Evolutionary conservation across 768 basidiomycete genomes (phyloP).

Genomic region (Boletus eberwhitei): DNA sequence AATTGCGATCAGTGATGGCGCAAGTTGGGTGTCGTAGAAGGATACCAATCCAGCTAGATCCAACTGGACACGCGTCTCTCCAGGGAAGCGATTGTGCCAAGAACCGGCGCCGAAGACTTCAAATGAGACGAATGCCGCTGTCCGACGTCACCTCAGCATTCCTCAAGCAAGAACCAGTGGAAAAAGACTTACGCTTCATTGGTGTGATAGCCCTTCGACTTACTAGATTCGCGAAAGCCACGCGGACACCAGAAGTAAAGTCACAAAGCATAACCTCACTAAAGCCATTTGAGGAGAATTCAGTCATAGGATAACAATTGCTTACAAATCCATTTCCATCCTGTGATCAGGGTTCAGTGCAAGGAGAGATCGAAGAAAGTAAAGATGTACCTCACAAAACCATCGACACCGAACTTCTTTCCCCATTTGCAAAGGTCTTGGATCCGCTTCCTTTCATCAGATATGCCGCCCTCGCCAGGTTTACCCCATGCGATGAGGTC

Average conservation of each 20-base stretch:
- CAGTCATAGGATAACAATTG: not conserved
- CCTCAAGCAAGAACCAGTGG: too few relatives aligned
- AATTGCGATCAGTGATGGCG: slow-evolving; percentile 27
- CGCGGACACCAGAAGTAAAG: slow-evolving; percentile 28
- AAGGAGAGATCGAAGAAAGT: not conserved
- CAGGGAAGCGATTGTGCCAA: slow-evolving; percentile 37
- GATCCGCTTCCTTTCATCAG: slow-evolving; percentile 36
- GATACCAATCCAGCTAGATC: slow-evolving; percentile 35
- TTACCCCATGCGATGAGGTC: slow-evolving; percentile 46
- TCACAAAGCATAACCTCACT: slow-evolving; percentile 39
- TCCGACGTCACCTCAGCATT: not conserved
- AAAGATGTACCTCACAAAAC: slow-evolving; percentile 39
- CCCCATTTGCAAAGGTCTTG: slow-evolving; percentile 44
- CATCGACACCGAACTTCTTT: slow-evolving; percentile 39
- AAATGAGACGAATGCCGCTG: not conserved
- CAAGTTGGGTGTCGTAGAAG: slow-evolving; percentile 35
- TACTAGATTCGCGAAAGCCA: slow-evolving; percentile 17
- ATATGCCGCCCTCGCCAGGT: slow-evolving; percentile 13
- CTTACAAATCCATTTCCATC: slow-evolving; percentile 34
- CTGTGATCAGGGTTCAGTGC: slow-evolving; percentile 9
- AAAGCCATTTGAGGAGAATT: not conserved
- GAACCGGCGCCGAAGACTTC: slow-evolving; percentile 18
- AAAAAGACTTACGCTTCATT: not conserved
- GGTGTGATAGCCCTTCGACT: not conserved
- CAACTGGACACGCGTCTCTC: slow-evolving; percentile 33